These are phyloP conservation scores for Penicillium manginii DNA, from an alignment of 495 filamentous ascomycete species.

Conservation along the genomic window DNA sequence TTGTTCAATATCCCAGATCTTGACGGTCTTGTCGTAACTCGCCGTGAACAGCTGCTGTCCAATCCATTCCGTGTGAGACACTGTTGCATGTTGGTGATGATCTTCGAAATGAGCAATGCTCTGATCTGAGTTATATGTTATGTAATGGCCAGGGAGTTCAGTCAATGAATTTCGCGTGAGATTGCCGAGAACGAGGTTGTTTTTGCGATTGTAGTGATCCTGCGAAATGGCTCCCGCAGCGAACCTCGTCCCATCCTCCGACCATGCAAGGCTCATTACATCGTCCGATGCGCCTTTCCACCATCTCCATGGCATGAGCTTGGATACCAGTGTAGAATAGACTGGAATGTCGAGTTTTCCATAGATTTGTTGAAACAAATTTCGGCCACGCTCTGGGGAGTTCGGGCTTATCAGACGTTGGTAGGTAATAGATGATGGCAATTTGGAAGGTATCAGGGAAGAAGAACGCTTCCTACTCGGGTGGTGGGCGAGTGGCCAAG, in stretches of 20 bases:
- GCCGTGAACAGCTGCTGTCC: slow-evolving; percentile 69
- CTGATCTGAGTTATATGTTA: slow-evolving; percentile 48
- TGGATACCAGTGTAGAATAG: slow-evolving; percentile 19
- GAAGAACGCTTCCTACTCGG: too few species aligned
- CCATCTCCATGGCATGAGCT: slow-evolving; percentile 38
- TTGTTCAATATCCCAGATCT: slow-evolving; percentile 65
- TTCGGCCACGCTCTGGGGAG: background rate
- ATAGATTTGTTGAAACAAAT: background rate
- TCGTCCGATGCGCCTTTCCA: slow-evolving; percentile 60
- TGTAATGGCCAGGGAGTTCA: slow-evolving; percentile 73
- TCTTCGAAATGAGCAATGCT: background rate
- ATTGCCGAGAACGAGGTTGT: slow-evolving; percentile 79
- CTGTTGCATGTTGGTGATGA: slow-evolving; percentile 49
- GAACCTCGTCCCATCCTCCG: slow-evolving; percentile 50
- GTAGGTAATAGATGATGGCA: too few species aligned
- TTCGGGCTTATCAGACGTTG: too few species aligned
- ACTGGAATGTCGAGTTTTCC: slow-evolving; percentile 15
- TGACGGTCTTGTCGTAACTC: slow-evolving; percentile 80
- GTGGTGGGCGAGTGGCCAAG: too few species aligned
- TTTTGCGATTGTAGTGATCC: slow-evolving; percentile 70
- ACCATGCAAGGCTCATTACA: slow-evolving; percentile 52
- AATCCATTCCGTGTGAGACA: slow-evolving; percentile 76
- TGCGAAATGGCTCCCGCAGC: slow-evolving; percentile 74
- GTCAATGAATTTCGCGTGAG: slow-evolving; percentile 52
- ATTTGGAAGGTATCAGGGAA: too few species aligned